Base-by-base conservation (phyloP, 257 asterid species). In the Lavandula angustifolia region DNA sequence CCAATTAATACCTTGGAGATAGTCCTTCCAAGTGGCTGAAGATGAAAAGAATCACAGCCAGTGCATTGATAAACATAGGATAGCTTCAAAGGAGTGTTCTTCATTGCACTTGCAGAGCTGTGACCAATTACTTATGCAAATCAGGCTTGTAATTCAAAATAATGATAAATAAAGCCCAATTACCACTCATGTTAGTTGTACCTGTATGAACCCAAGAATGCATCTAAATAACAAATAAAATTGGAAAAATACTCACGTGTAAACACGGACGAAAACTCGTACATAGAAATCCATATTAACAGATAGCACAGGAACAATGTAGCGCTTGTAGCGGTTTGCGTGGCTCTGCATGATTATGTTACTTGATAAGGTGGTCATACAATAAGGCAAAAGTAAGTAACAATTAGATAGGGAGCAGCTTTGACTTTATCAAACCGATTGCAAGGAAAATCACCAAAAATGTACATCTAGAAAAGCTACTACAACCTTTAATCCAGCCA, bases 261-360 rank as follows among this genome's bases (percentile, higher is more conserved):
- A 94, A 37, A 89, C 67, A 60, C 97, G 96, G 44, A 94, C 99
- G 70, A 94, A 94, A 65, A 94, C 97, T 33, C 99, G 92, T 31
- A 94, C 91, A 66, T 94, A 94, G 84, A 94, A 94, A 78, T 94
- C 96, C 92, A 94, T 94, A 72, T 94, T 89, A 73, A 94, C 94
- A 17, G 99, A 87, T 72, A 92, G 78, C 74, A 89, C 85, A 7
- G 99, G 99, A 75, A 87, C 94, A 71, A 89, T 89, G 78, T 86
- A 92, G 54, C 99, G 76, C 80, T 87, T 92, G 77, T 92, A 88
- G 31, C 97, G 89, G 84, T 92, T 92, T 62, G 99, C 99, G 79
- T 92, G 99, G 84, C 95, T 82, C 99, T 92, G 94, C 82, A 79
- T 61, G 54, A 37, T 33, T 11, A 62, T 29, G 17, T 67, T 56